phyloP scores from a whole-genome alignment of 2,329 filamentous ascomycete genomes.

The Colletotrichum sp. region DNA sequence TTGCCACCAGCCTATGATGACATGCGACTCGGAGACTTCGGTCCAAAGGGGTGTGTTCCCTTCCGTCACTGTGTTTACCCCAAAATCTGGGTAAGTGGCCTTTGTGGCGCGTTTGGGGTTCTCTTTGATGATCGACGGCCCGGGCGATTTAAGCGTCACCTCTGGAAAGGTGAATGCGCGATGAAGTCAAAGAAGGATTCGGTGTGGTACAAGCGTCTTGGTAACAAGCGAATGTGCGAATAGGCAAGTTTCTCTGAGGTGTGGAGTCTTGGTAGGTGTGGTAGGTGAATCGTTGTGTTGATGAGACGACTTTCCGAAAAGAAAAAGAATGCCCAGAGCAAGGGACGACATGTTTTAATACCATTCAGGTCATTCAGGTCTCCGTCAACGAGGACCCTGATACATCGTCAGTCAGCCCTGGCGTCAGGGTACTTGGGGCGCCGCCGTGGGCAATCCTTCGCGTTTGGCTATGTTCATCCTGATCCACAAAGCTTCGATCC shows the following conservation, averaged over 20 bases:
- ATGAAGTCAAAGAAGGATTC: not conserved
- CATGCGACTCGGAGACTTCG: not conserved
- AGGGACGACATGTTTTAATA: not conserved
- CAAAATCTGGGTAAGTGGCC: not conserved
- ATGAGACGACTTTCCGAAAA: not conserved
- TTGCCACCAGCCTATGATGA: slow-evolving; percentile 1
- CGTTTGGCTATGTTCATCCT: not conserved
- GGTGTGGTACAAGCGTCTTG: not conserved
- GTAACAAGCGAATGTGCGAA: not conserved
- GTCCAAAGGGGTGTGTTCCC: not conserved
- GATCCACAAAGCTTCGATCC: not conserved
- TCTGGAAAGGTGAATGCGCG: not conserved
- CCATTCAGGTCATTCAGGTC: too few species aligned
- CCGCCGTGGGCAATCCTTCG: not conserved
- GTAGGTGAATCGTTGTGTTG: not conserved
- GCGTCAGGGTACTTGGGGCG: not conserved
- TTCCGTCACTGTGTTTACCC: not conserved
- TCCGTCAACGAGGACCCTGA: not conserved
- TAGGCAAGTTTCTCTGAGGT: not conserved
- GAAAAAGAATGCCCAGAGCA: not conserved
- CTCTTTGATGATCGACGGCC: not conserved
- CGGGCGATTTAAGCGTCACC: not conserved
- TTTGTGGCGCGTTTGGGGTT: not conserved
- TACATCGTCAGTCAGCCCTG: not conserved
- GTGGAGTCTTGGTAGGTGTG: not conserved